Base-by-base conservation (phyloP, 2,329 filamentous ascomycete genomes). In the Sporothrix pseudoabietina region DNA sequence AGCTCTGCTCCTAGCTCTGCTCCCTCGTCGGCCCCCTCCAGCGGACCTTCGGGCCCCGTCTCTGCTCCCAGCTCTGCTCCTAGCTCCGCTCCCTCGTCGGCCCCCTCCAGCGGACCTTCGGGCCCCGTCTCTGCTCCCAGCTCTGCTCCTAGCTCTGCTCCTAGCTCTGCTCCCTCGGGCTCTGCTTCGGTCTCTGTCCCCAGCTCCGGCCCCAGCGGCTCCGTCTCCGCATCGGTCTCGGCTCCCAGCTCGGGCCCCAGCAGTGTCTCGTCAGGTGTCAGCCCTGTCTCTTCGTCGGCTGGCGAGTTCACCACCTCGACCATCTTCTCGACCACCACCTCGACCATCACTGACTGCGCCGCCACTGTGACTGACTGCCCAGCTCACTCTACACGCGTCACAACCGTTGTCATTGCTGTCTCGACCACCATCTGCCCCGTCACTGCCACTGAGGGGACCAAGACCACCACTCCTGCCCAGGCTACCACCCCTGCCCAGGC, bases 371-470 rank as follows among this genome's bases (percentile, higher is more conserved):
- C 83, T 54, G 81, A 87, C 81, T 89, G 87, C 83, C 87, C 87
- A 41, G 84, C 82, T 73, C 79, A 81, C 65, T 78, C 82, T 71
- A 84, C 83, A 14, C 83, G 82, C 72, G 82, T 84, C 63, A 83
- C 82, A 0, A 79, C 88, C 2, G 83, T 87, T 73, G 88, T 86
- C 7, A 79, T 91, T 74, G 81, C 88, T 65, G 78, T 89, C 68
- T 87, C 85, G 69, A 90, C 89, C 75, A 90, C 88, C 55, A 79
- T 90, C 78, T 89, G 87, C 85, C 88, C 87, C 30, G 86, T 88
- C 74, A 88, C 87, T n/a, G 85, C 85, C 82, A 88, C 86, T 57
- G 78, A 83, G 76, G 79, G 79, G 54, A 74, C 79, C 44, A 73
- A 41, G 47, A 47, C 74, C 26, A 47, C 74, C 55, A 76, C 75